phyloP scores from a whole-genome alignment of 331 rosid species.

The Spiraea crenata region DNA sequence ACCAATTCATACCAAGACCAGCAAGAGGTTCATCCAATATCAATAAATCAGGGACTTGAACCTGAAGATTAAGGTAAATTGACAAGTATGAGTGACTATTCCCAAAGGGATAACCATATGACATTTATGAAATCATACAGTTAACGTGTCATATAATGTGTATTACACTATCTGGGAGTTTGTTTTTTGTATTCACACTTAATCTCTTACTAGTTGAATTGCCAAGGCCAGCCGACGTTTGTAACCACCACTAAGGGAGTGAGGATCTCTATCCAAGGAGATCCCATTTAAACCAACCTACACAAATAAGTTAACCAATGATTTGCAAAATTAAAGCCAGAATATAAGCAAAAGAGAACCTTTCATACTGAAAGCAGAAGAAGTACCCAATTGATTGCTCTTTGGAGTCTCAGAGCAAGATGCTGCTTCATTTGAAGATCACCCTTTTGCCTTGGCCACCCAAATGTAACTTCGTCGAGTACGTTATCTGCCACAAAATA shows the following conservation, averaged over 20 bases:
- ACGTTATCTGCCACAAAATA: conserved; percentile 75
- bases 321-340: conserved; percentile 1
- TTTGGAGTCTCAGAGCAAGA: conserved; percentile 76
- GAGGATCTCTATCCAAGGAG: conserved; percentile 83
- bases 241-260: conserved; percentile 95
- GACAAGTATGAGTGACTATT: conserved; percentile 18
- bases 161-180: neutral
- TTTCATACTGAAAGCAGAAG: conserved; percentile 19
- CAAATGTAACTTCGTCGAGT: conserved; percentile 93
- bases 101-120: conserved; percentile 14
- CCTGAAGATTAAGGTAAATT: conserved; percentile 52
- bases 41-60: conserved; percentile 79
- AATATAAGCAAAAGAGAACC: conserved; percentile 14
- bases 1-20: conserved; percentile 70
- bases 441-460: conserved; percentile 82
- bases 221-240: conserved; percentile 98
- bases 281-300: conserved; percentile 89
- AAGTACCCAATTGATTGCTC: conserved; percentile 90
- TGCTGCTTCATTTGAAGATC: conserved; percentile 61
- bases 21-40: conserved; percentile 97
- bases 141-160: neutral
- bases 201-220: conserved; percentile 67
- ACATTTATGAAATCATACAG: conserved; percentile 2
- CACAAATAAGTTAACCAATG: conserved; percentile 14
- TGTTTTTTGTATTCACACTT: neutral